Evolutionary conservation across 805 yeast genomes (phyloP).

Genomic region (Kluyveromyces aestuarii): DNA sequence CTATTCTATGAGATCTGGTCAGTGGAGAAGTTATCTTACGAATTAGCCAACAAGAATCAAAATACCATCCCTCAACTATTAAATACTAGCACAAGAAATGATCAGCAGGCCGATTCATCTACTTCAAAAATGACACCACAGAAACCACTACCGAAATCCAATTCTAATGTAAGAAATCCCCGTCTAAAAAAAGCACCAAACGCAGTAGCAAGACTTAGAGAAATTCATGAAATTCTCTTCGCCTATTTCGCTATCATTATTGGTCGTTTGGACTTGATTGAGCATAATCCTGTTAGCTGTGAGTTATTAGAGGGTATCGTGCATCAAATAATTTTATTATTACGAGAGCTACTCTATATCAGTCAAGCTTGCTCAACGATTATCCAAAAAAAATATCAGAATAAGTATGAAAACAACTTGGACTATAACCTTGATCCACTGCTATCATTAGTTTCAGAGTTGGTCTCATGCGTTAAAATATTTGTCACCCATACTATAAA

Average conservation of each 20-base stretch:
- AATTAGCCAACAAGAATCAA: conserved; percentile 15
- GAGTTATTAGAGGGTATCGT: conserved; percentile 55
- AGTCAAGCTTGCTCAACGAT: conserved; percentile 39
- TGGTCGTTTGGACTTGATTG: conserved; percentile 73
- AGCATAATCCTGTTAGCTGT: conserved; percentile 63
- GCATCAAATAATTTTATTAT: conserved; percentile 56
- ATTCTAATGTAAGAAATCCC: conserved; percentile 20
- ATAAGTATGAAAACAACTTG: conserved; percentile 21
- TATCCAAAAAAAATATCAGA: conserved; percentile 23
- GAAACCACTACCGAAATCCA: not conserved
- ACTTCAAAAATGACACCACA: not conserved
- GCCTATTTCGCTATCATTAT: conserved; percentile 57
- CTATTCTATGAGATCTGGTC: conserved; percentile 67
- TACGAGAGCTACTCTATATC: conserved; percentile 54
- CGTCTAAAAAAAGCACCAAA: conserved; percentile 47
- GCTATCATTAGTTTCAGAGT: conserved; percentile 50
- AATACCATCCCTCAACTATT: not conserved
- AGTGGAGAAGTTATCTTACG: conserved; percentile 43
- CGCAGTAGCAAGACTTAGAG: conserved; percentile 54
- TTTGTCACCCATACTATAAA: conserved; percentile 48
- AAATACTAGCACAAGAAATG: not conserved
- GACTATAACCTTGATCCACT: conserved; percentile 47
- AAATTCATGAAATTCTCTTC: conserved; percentile 50
- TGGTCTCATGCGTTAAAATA: conserved; percentile 55
- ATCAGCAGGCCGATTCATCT: not conserved